phyloP scores from a whole-genome alignment of 148 eudicot genomes.

The Cornus controversa region DNA sequence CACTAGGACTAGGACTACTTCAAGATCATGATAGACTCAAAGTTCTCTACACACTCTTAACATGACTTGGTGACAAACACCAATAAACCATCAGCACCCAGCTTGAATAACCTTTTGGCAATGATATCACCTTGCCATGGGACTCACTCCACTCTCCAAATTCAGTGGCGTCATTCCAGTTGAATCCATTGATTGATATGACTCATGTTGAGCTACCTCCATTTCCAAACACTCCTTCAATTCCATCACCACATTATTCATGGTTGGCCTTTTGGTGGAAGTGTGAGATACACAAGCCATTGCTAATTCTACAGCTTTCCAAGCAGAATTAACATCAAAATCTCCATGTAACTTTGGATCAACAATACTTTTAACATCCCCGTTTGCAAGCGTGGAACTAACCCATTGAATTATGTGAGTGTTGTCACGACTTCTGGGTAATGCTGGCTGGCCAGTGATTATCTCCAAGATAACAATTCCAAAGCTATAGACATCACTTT shows the following conservation, averaged over 20 bases:
- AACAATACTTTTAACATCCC: conserved; percentile 16
- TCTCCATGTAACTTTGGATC: conserved; percentile 16
- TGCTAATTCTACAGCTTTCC: conserved; percentile 24
- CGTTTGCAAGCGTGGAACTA: conserved; percentile 8
- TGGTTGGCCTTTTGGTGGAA: conserved; percentile 17
- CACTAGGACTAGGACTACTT: no score
- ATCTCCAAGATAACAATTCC: conserved; percentile 27
- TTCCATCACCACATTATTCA: conserved; percentile 25
- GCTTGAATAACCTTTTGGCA: no score
- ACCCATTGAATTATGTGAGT: conserved; percentile 23
- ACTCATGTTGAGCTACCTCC: neutral
- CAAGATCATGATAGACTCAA: no score
- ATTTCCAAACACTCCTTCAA: conserved; percentile 24
- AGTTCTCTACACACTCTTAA: no score
- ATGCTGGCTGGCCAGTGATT: conserved; percentile 24
- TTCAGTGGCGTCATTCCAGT: neutral
- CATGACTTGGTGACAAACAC: no score
- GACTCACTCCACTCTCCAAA: neutral
- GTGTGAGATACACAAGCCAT: conserved; percentile 21
- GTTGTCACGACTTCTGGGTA: neutral
- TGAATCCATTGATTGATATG: neutral
- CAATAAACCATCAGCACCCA: no score
- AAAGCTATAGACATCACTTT: conserved; percentile 25
- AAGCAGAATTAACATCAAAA: conserved; percentile 17
- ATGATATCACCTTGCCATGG: no score